These are phyloP conservation scores for Metschnikowia lochheadii DNA, from an alignment of 805 yeast genomes.

Conservation along the genomic window DNA sequence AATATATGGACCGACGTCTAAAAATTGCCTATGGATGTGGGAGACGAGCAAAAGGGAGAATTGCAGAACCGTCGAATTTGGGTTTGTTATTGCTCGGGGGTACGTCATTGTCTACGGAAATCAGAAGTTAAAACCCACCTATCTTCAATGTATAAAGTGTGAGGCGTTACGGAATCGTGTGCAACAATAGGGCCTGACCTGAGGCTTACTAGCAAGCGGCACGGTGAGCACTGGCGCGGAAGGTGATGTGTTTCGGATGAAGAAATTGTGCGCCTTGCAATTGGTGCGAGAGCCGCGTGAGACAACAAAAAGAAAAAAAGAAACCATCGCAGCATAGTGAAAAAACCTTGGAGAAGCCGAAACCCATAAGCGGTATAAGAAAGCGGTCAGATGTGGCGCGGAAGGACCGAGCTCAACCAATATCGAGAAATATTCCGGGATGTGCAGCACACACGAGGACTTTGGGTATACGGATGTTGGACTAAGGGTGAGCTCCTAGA, in stretches of 20 bases:
- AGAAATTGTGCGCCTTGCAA: constrained; percentile 2
- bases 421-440: neutral
- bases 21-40: neutral
- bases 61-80: neutral
- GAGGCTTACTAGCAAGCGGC: neutral
- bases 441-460: neutral
- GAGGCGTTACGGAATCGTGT: neutral
- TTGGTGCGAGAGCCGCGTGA: constrained; percentile 4
- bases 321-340: neutral
- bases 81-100: neutral
- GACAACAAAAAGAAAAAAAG: neutral
- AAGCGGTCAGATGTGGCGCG: neutral
- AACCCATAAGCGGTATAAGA: neutral
- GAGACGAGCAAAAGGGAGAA: neutral
- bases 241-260: neutral
- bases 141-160: neutral
- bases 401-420: neutral
- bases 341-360: neutral
- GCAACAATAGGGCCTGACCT: neutral
- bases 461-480: neutral
- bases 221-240: constrained; percentile 1
- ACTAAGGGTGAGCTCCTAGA: neutral
- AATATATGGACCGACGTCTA: neutral
- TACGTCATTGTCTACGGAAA: neutral
- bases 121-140: neutral